Conservation (phyloP, 106 monocot species). For the Cymbidium sinense region DNA sequence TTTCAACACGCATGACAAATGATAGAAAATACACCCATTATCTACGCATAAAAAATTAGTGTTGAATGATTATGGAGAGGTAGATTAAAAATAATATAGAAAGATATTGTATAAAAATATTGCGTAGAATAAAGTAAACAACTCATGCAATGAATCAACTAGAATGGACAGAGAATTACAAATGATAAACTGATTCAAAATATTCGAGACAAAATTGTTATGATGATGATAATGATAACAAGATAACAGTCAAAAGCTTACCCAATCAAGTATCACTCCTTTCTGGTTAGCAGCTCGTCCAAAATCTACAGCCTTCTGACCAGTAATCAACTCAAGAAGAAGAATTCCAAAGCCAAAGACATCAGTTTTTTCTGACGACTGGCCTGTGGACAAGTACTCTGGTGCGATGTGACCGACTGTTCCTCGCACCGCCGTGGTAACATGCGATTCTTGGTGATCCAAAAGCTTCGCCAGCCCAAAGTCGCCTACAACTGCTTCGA, state of each 20-base stretch:
- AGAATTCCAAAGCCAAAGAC: conserved; percentile 42
- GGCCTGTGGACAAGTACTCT: conserved; percentile 8
- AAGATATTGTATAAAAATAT: too few species aligned
- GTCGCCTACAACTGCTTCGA: conserved; percentile 51
- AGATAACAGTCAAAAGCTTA: conserved; percentile 3
- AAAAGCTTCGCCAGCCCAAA: conserved; percentile 54
- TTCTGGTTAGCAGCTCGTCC: conserved; percentile 36
- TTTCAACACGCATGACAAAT: neutral
- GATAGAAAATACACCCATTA: neutral
- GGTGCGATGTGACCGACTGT: conserved; percentile 51
- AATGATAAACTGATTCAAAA: too few species aligned
- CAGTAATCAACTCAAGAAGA: conserved; percentile 47
- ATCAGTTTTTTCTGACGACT: conserved; percentile 9
- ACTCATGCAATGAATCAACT: too few species aligned
- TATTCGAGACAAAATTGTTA: neutral
- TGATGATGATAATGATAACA: neutral
- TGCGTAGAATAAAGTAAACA: too few species aligned
- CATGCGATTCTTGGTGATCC: conserved; percentile 46
- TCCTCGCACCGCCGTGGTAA: conserved; percentile 50
- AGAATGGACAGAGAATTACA: too few species aligned
- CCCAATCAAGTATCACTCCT: conserved; percentile 65
- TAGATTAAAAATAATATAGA: too few species aligned
- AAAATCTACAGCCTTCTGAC: conserved; percentile 46
- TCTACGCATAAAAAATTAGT: too few species aligned
- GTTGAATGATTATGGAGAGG: too few species aligned